Percentiles rank a stretch among this genome's conserved stretches.
These are phyloP conservation scores for Ogataea hybrid DNA, from an alignment of 1,139 yeast species.

Conservation along the genomic window DNA sequence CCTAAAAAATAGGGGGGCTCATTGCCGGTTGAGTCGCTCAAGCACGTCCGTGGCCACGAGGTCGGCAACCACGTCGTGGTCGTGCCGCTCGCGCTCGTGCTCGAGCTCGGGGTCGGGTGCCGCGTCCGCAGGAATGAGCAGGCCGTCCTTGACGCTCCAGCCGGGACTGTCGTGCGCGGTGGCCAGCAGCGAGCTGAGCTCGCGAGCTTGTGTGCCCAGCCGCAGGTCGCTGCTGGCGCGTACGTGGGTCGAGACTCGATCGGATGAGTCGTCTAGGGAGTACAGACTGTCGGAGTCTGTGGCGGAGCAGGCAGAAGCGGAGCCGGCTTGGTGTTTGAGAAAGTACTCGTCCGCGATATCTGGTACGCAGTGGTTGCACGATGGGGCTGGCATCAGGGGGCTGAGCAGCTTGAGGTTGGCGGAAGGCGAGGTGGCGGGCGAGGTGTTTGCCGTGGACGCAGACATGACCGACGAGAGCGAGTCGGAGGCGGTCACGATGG, in stretches of 20 bases:
- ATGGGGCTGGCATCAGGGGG: conserved; percentile 5
- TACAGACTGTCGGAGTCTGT: conserved; percentile 15
- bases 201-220: neutral
- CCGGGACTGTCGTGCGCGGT: conserved; percentile 8
- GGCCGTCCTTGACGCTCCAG: conserved; percentile 16
- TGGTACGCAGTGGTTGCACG: conserved; percentile 13
- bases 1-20: neutral
- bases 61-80: conserved; percentile 14
- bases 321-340: conserved; percentile 9
- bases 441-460: conserved; percentile 1
- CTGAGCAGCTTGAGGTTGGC: conserved; percentile 6
- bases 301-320: conserved; percentile 2
- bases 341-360: conserved; percentile 23
- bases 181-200: neutral
- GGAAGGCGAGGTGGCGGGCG: conserved; percentile 10
- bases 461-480: conserved; percentile 9
- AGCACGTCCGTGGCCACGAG: conserved; percentile 21
- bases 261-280: conserved; percentile 10
- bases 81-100: neutral
- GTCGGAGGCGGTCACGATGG: conserved; percentile 10
- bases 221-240: conserved; percentile 1
- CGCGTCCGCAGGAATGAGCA: conserved; percentile 7
- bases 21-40: conserved; percentile 12
- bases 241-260: conserved; percentile 7
- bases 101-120: neutral